Percentiles rank a stretch among this genome's conserved stretches.
Conservation (phyloP, 768 basidiomycete species). For the Leccinum subgranulosum region DNA sequence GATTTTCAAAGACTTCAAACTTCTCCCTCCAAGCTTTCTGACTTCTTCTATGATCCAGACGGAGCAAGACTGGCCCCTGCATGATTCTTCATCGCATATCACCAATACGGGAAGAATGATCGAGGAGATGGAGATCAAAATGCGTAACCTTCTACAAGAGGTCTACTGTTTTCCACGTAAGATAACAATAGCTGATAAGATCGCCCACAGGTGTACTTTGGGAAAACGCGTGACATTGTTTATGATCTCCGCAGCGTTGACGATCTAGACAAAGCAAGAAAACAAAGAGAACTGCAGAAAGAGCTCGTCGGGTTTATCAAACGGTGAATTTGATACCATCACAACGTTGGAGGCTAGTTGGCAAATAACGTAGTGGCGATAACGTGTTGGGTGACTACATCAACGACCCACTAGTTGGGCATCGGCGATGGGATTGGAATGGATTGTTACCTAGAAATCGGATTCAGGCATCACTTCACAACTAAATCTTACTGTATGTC, state of each 20-base stretch:
- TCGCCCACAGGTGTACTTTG: conserved; percentile 77
- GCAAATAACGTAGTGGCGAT: conserved; percentile 1
- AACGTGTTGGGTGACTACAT: conserved; percentile 1
- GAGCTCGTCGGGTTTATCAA: conserved; percentile 88
- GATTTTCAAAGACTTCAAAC: conserved; percentile 25
- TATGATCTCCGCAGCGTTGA: conserved; percentile 87
- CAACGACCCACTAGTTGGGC: conserved; percentile 37
- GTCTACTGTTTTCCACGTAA: conserved; percentile 34
- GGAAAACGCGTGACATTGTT: conserved; percentile 94
- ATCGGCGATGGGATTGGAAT: conserved; percentile 95
- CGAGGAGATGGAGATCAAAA: conserved; percentile 99
- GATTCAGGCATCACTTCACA: conserved; percentile 1
- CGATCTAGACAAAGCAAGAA: conserved; percentile 77
- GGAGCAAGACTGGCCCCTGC: conserved; percentile 83
- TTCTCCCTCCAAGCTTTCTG: conserved; percentile 9
- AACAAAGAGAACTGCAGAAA: conserved; percentile 83
- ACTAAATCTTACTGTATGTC: conserved; percentile 21
- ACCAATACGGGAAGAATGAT: conserved; percentile 93
- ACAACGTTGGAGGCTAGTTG: conserved; percentile 1
- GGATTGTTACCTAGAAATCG: conserved; percentile 67
- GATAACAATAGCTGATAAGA: conserved; percentile 7
- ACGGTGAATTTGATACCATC: conserved; percentile 39
- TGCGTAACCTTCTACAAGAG: conserved; percentile 93
- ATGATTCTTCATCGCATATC: conserved; percentile 81
- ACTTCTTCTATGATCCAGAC: conserved; percentile 43